phyloP scores from a whole-genome alignment of 768 basidiomycete species.

The Cystobasidium onofrii region DNA sequence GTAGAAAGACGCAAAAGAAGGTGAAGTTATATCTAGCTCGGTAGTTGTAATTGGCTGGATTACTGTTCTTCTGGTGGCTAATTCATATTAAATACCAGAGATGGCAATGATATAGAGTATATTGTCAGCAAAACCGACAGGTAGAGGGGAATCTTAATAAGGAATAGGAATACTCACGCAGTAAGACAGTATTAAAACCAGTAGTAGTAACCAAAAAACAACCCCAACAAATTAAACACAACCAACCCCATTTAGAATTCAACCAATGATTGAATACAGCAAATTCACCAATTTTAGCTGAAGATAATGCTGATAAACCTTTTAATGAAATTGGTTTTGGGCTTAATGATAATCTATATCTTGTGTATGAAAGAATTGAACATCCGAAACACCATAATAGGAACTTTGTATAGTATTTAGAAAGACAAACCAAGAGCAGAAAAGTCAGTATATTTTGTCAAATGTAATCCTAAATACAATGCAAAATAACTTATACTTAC shows the following conservation, averaged over 20 bases:
- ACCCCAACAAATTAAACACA: background rate
- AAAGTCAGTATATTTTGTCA: too few relatives aligned
- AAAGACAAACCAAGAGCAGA: too few relatives aligned
- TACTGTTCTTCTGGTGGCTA: background rate
- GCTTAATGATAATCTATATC: background rate
- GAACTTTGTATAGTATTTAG: background rate
- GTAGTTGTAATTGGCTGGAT: background rate
- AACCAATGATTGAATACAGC: background rate
- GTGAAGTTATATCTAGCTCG: conserved; percentile 9
- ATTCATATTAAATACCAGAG: too few relatives aligned
- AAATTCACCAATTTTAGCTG: background rate
- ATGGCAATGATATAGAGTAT: too few relatives aligned
- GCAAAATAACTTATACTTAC: background rate
- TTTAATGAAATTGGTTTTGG: background rate
- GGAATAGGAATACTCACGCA: background rate
- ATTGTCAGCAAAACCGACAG: too few relatives aligned
- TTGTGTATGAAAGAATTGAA: background rate
- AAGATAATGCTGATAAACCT: background rate
- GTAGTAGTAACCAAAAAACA: background rate
- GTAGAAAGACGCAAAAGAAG: conserved; percentile 3
- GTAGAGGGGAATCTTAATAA: background rate
- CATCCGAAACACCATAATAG: background rate
- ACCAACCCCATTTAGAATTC: background rate
- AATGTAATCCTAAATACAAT: background rate
- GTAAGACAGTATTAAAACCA: background rate